A percentile compares a stretch with the other conserved stretches of the same genome.
Evolutionary conservation across 257 asterid genomes (phyloP).

Genomic region (Capsicum rhomboideum): DNA sequence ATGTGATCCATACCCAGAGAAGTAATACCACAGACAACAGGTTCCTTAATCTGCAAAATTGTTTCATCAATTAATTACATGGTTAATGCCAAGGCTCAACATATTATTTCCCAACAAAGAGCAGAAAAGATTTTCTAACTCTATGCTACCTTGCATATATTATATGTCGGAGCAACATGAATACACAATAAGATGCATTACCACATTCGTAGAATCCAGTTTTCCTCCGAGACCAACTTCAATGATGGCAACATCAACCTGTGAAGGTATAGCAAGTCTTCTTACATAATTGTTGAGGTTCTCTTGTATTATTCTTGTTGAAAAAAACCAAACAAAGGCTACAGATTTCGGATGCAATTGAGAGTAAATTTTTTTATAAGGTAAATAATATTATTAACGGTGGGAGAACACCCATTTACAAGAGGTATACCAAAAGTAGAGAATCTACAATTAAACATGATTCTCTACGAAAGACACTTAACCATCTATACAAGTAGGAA

Average conservation of each 20-base stretch:
- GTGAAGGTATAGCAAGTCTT: conserved; percentile 12
- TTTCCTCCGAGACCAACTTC: conserved; percentile 98
- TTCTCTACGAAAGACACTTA: background rate
- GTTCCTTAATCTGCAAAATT: conserved; percentile 61
- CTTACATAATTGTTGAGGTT: background rate
- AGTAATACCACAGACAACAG: conserved; percentile 85
- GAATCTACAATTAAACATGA: background rate
- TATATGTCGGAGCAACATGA: background rate
- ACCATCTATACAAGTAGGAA: background rate
- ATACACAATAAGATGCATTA: conserved; percentile 19
- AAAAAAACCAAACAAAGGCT: background rate
- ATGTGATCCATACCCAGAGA: conserved; percentile 94
- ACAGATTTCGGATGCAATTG: background rate
- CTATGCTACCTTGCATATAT: background rate
- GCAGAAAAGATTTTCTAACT: background rate
- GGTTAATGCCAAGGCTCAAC: background rate
- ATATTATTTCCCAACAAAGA: background rate
- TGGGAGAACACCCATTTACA: background rate
- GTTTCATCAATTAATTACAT: background rate
- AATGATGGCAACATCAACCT: conserved; percentile 92
- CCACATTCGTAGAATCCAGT: conserved; percentile 91
- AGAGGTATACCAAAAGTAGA: background rate
- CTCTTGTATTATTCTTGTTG: background rate
- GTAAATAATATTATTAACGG: background rate
- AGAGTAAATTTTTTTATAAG: background rate